These are phyloP conservation scores for Tieghemostelium lacteum DNA, from an alignment of 78 protist genomes.

Conservation along the genomic window DNA sequence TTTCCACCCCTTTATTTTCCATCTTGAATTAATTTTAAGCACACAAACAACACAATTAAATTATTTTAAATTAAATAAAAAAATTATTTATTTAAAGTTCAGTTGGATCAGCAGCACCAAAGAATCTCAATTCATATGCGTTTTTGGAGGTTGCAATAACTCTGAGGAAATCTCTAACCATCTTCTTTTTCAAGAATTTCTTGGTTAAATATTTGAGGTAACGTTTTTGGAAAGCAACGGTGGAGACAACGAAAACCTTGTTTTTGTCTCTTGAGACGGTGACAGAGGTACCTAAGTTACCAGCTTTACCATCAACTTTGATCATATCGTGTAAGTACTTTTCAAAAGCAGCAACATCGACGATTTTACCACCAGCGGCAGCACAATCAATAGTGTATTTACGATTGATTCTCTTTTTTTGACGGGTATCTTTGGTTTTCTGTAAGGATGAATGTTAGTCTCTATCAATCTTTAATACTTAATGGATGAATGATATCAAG, in stretches of 20 bases:
- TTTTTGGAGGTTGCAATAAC: constrained; percentile 91
- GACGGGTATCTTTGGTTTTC: constrained; percentile 1
- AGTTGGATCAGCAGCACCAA: constrained; percentile 83
- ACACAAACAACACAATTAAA: too few relatives aligned
- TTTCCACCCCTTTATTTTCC: too few relatives aligned
- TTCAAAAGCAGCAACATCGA: constrained; percentile 73
- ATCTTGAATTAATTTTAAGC: too few relatives aligned
- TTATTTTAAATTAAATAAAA: too few relatives aligned
- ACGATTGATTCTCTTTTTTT: constrained; percentile 36
- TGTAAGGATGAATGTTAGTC: background rate
- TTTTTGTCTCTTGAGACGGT: constrained; percentile 73
- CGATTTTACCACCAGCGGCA: constrained; percentile 76
- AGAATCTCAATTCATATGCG: constrained; percentile 89
- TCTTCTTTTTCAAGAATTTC: constrained; percentile 95
- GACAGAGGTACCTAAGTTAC: constrained; percentile 89
- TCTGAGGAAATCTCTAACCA: constrained; percentile 93
- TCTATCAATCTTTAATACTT: too few relatives aligned
- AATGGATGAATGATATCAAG: background rate
- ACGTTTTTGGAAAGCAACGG: constrained; percentile 87
- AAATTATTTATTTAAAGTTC: too few relatives aligned
- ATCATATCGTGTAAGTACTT: constrained; percentile 59
- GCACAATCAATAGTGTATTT: constrained; percentile 72
- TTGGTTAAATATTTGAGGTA: constrained; percentile 97
- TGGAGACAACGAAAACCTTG: constrained; percentile 68
- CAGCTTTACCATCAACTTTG: constrained; percentile 85